Base-by-base conservation (phyloP, 1,284 basidiomycete genomes). In the Ceratobasidium sp. region DNA sequence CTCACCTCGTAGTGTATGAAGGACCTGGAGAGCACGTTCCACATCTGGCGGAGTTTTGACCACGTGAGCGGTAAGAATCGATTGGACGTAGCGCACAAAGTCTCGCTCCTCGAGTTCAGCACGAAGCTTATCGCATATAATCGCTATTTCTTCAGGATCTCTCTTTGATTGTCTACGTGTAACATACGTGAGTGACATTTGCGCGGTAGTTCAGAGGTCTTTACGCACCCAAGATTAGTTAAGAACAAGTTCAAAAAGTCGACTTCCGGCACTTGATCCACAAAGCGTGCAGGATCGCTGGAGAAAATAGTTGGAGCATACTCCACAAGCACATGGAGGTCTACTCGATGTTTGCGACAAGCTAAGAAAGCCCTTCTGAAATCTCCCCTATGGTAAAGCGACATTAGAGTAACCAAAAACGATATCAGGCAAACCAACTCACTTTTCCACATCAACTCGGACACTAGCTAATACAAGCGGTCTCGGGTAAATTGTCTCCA, bases 241-340 rank as follows among this genome's bases (percentile, higher is more conserved):
- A 98, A 82, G 79, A 99, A 96, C 60, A 99, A 82, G 77, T 98
- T 98, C 73, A 99, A 84, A 77, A 95, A 87, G 77, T 99, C 97
- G 0, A 93, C 89, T 73, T 97, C 93, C 38, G 86, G 84, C 7
- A 99, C 84, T 78, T 98, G 94, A 53, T 91, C 86, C 3, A 98
- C 83, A 73, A 99, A 95, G 1, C 80, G 78, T 0, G 84, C 72
- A 0, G 96, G 80, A 3, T 84, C 79, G 6, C 80, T 77, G 76
- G 91, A 81, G 79, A 99, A 96, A n/a, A 80, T 80, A 0, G 78
- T 79, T 6, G 87, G 83, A 69, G 92, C 83, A 73, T 95, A 88
- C 71, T 96, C 91, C 68, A 96, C 89, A 29, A 99, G 81, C 35
- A 95, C 82, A 77, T 92, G 94, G 68, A 98, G 84, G 75, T 98